Percentiles rank a stretch among this genome's conserved stretches.
Evolutionary conservation across 441 rosid genomes (phyloP).

Genomic region (Gossypium laxum): DNA sequence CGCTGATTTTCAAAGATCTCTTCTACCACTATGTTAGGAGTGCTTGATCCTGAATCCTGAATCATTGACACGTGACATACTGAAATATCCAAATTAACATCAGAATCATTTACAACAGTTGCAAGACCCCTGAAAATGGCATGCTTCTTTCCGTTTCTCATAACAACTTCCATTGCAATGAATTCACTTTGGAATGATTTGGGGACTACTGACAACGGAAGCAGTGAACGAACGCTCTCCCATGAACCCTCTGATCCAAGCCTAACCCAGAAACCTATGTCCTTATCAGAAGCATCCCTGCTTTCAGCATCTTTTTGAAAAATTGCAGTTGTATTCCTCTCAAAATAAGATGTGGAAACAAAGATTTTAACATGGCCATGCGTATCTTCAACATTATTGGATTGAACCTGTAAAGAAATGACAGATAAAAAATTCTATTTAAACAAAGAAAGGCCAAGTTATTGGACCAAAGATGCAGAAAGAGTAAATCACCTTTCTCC

Average conservation of each 20-base stretch:
- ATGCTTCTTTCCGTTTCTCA: constrained; percentile 94
- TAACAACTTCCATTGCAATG: constrained; percentile 76
- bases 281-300: constrained; percentile 39
- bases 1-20: constrained; percentile 60
- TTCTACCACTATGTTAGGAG: constrained; percentile 34
- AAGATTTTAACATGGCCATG: constrained; percentile 53
- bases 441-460: not conserved
- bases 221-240: constrained; percentile 82
- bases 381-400: constrained; percentile 38
- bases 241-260: constrained; percentile 51
- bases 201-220: constrained; percentile 77
- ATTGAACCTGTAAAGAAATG: constrained; percentile 25
- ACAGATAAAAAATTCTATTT: not conserved
- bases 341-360: constrained; percentile 72
- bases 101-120: constrained; percentile 73
- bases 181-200: constrained; percentile 53
- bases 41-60: constrained; percentile 33
- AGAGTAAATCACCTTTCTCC: constrained; percentile 53
- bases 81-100: constrained; percentile 64
- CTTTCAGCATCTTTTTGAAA: constrained; percentile 43
- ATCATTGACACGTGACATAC: constrained; percentile 32
- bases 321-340: constrained; percentile 50
- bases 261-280: constrained; percentile 89
- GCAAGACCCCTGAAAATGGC: constrained; percentile 86
- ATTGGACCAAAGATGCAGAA: not conserved